Evolutionary conservation across 352 stramenopile species (phyloP).

Genomic region (Phytophthora pseudosyringae): DNA sequence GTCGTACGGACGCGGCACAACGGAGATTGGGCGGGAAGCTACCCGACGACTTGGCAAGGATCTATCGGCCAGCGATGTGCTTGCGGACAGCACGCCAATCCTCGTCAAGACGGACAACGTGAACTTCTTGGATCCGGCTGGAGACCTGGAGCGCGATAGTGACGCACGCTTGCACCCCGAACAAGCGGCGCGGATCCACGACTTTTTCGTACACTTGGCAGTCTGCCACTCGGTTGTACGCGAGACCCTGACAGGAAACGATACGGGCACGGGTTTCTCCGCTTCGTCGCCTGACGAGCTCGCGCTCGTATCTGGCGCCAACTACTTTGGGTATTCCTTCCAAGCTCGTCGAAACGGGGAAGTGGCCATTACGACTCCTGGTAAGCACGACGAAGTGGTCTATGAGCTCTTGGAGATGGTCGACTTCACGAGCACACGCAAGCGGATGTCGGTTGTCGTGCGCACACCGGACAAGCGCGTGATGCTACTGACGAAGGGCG

Average conservation of each 20-base stretch:
- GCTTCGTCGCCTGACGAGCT: constrained; percentile 86
- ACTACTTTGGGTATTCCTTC: constrained; percentile 86
- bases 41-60: constrained; percentile 75
- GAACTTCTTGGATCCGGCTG: constrained; percentile 80
- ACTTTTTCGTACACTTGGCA: constrained; percentile 82
- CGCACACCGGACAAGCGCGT: constrained; percentile 71
- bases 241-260: constrained; percentile 57
- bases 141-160: constrained; percentile 64
- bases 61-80: constrained; percentile 73
- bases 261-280: constrained; percentile 63
- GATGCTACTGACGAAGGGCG: constrained; percentile 84
- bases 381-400: constrained; percentile 43
- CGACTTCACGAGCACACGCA: constrained; percentile 98
- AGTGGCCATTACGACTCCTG: constrained; percentile 58
- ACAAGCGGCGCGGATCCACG: constrained; percentile 77
- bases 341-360: constrained; percentile 65
- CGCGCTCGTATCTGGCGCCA: constrained; percentile 79
- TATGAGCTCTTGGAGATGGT: constrained; percentile 95
- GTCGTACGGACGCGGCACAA: constrained; percentile 83
- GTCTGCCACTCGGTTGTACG: constrained; percentile 89
- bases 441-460: constrained; percentile 99
- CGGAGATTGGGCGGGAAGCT: constrained; percentile 84
- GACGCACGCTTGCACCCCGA: constrained; percentile 50
- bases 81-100: constrained; percentile 68
- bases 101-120: constrained; percentile 75